phyloP scores from a whole-genome alignment of 257 asterid genomes.

The Plantago major region DNA sequence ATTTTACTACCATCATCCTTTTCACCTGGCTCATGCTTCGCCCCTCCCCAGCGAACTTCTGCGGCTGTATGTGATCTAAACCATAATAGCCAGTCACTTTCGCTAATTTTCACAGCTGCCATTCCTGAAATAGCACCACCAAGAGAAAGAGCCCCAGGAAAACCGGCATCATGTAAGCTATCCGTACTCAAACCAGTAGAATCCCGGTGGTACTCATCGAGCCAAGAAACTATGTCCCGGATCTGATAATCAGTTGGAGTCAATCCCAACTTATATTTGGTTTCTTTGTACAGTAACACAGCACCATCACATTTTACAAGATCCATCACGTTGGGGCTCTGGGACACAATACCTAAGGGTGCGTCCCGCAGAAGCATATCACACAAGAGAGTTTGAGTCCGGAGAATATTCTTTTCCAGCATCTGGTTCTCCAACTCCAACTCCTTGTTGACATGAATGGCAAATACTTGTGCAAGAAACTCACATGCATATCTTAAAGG shows the following conservation, averaged over 20 bases:
- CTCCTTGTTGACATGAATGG: conserved; percentile 89
- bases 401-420: conserved; percentile 77
- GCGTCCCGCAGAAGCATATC: conserved; percentile 90
- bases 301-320: conserved; percentile 89
- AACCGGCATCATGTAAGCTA: conserved; percentile 84
- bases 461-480: conserved; percentile 88
- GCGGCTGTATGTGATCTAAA: conserved; percentile 88
- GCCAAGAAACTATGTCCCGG: conserved; percentile 80
- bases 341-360: conserved; percentile 82
- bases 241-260: conserved; percentile 69
- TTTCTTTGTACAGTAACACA: conserved; percentile 49
- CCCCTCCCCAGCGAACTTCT: conserved; percentile 88
- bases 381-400: conserved; percentile 82
- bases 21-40: conserved; percentile 71
- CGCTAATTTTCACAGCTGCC: conserved; percentile 86
- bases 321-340: conserved; percentile 85
- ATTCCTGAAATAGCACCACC: conserved; percentile 83
- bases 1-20: conserved; percentile 79
- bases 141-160: conserved; percentile 81
- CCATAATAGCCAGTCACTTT: conserved; percentile 92
- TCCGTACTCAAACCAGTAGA: conserved; percentile 91
- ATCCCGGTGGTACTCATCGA: conserved; percentile 71
- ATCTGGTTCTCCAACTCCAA: conserved; percentile 70
- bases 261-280: conserved; percentile 50
- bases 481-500: conserved; percentile 97